A percentile compares a stretch with the other conserved stretches of the same genome.
These are phyloP conservation scores for Mesembryanthemum crystallinum DNA, from an alignment of 148 eudicot species.

Conservation along the genomic window DNA sequence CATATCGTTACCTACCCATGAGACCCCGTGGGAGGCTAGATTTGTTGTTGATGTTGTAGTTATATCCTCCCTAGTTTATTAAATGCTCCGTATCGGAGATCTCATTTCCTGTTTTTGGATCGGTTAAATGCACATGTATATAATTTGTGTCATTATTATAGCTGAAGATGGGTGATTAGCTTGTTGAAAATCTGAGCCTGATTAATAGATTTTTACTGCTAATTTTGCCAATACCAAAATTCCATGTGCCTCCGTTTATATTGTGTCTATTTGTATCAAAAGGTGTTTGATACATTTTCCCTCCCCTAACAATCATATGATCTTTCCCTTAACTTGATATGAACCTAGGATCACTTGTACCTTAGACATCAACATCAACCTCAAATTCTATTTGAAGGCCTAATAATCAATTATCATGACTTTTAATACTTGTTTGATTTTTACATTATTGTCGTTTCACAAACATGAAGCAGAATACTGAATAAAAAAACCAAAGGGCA, in stretches of 20 bases:
- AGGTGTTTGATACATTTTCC: not conserved
- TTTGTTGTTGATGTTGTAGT: not conserved
- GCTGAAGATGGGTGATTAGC: not conserved
- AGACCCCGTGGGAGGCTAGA: no score
- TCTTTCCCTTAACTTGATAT: not conserved
- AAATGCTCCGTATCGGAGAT: not conserved
- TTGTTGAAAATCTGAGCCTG: not conserved
- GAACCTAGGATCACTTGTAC: not conserved
- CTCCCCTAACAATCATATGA: not conserved
- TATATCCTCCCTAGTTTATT: not conserved
- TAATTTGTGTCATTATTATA: not conserved
- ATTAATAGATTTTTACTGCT: not conserved
- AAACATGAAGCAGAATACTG: no score
- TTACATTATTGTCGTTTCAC: not conserved
- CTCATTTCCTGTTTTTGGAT: not conserved
- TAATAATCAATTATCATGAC: not conserved
- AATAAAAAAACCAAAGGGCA: not conserved
- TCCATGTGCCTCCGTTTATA: not conserved
- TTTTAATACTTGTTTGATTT: not conserved
- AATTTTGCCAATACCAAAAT: not conserved
- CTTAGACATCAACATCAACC: not conserved
- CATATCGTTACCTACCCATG: no score
- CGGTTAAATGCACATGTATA: not conserved
- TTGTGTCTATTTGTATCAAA: not conserved
- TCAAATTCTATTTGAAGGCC: not conserved